Evolutionary conservation across 2,329 filamentous ascomycete species (phyloP).

Genomic region (Knufia petricola): DNA sequence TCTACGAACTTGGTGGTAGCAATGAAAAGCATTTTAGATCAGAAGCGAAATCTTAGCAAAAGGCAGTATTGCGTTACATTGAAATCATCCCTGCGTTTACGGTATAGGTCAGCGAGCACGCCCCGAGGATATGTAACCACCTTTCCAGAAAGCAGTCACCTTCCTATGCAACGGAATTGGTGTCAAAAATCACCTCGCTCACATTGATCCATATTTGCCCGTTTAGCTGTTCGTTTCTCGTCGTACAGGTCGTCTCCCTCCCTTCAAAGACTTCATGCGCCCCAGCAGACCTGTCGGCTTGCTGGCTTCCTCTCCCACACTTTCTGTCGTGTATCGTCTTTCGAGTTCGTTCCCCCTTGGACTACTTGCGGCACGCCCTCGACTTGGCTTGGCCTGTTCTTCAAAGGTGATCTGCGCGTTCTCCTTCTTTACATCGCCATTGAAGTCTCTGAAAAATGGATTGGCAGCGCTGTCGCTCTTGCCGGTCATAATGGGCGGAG

Average conservation of each 20-base stretch:
- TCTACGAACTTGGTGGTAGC: neutral
- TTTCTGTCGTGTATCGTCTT: constrained; percentile 54
- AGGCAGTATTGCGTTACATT: neutral
- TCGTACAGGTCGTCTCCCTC: constrained; percentile 26
- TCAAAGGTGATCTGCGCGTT: constrained; percentile 48
- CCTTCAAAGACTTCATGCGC: constrained; percentile 29
- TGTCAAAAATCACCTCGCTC: neutral
- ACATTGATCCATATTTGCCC: neutral
- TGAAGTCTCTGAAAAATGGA: constrained; percentile 77
- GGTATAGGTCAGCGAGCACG: neutral
- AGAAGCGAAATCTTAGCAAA: too few relatives aligned
- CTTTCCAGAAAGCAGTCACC: constrained; percentile 8
- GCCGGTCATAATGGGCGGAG: constrained; percentile 24
- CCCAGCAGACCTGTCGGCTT: constrained; percentile 16
- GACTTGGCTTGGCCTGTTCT: constrained; percentile 29
- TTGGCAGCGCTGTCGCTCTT: constrained; percentile 48
- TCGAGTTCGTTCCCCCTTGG: constrained; percentile 42
- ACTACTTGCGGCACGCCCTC: constrained; percentile 46
- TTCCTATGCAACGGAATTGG: neutral
- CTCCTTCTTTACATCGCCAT: constrained; percentile 56
- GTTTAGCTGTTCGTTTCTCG: constrained; percentile 6
- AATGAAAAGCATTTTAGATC: too few relatives aligned
- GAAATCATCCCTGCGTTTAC: neutral
- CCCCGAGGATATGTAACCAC: constrained; percentile 2
- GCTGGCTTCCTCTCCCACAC: constrained; percentile 40